Evolutionary conservation across 75 land plant species (phyloP), one percentile per base, ranked within the genome.

Genomic region (Adiantum capillusveneris): DNA sequence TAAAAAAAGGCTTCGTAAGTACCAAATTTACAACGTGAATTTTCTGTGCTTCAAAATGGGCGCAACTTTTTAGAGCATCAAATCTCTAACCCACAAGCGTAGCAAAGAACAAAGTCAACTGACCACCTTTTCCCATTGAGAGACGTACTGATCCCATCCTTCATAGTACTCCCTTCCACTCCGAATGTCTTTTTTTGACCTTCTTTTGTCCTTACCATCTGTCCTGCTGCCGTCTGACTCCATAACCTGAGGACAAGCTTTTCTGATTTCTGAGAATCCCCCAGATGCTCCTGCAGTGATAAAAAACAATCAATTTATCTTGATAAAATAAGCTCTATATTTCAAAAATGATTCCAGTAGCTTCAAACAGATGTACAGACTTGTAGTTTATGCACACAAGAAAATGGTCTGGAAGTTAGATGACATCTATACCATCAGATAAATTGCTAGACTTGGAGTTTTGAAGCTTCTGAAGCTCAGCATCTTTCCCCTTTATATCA

Each of bases 141-240:
- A n/a, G 18, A 58, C 67, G 42, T 58, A 70, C 24, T 63, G 54
- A 63, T 70, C 73, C 73, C 73, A 70, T 30, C 37, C 53, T 30
- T 63, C 59, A 59, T 70, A 70, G 29, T 70, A 70, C 27, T 65
- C 37, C 19, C 73, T 30, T 28, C 73, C 73, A 63, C 73, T 70
- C 0, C 66, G 51, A 0, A 70, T 2, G 57, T 70, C 73, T 44
- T 56, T 70, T 20, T 56, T 29, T 36, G 67, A 41, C 34, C 31
- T 25, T 27, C 24, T 60, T 22, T 14, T 37, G 44, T 44, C 16
- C 1, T 31, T 55, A 6, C 25, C 12, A n/a, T 6, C 50, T 18
- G 17, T 55, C 19, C 24, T 0, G 17, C 19, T 3, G 0, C 16
- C 54, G 24, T 19, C 29, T 30, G 56, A 20, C 46, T 25, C 18